These are phyloP conservation scores for Mayamaea pseudoterrestris DNA, from an alignment of 108 stramenopile genomes.

Conservation along the genomic window DNA sequence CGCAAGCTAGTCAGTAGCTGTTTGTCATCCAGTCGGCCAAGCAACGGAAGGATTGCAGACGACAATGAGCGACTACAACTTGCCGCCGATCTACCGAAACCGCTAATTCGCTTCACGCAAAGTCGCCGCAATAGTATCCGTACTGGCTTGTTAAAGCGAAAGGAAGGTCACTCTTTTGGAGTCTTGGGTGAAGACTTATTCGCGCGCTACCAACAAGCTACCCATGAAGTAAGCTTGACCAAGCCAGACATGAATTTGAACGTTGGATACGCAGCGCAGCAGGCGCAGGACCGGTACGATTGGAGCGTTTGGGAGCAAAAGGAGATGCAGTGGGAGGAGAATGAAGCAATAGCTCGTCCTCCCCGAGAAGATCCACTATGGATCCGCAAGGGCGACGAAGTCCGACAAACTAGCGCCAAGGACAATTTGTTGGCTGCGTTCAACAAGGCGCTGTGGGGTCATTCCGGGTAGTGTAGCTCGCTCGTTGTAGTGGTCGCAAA, in stretches of 20 bases:
- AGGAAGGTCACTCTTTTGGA: constrained; percentile 35
- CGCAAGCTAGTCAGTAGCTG: constrained; percentile 41
- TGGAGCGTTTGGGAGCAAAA: constrained; percentile 6
- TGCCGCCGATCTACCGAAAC: constrained; percentile 29
- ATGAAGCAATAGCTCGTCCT: constrained; percentile 53
- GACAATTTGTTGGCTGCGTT: too few species aligned
- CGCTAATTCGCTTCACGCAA: constrained; percentile 65
- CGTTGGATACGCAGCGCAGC: not conserved
- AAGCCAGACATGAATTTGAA: not conserved
- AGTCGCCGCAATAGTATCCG: constrained; percentile 31
- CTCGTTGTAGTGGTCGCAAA: too few species aligned
- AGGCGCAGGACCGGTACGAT: constrained; percentile 9
- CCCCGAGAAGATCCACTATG: constrained; percentile 76
- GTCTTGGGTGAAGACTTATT: constrained; percentile 63
- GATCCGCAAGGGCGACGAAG: constrained; percentile 58
- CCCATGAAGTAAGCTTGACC: not conserved
- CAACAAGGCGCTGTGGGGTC: too few species aligned
- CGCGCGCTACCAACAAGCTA: constrained; percentile 4
- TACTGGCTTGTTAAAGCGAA: constrained; percentile 40
- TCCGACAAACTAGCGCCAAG: constrained; percentile 15
- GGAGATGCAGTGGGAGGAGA: constrained; percentile 29
- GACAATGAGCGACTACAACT: too few species aligned
- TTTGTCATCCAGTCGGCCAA: too few species aligned
- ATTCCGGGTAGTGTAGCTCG: too few species aligned
- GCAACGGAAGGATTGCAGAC: too few species aligned